phyloP scores from a whole-genome alignment of 2,329 filamentous ascomycete species.

The Fusarium circinatum region DNA sequence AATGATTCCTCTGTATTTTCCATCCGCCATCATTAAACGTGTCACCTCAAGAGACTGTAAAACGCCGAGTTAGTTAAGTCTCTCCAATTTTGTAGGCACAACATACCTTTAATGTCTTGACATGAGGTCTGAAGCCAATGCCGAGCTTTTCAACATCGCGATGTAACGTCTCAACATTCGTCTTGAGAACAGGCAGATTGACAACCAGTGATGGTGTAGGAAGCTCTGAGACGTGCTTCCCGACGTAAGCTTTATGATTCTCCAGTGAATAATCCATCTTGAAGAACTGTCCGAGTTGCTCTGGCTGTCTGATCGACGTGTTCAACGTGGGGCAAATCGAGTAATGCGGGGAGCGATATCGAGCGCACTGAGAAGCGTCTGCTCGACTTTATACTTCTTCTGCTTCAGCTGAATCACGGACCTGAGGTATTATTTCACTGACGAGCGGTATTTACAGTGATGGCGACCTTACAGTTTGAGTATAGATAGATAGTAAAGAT shows the following conservation, averaged over 20 bases:
- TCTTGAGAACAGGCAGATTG: slow-evolving; percentile 51
- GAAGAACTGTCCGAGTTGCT: background rate
- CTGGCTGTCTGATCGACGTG: background rate
- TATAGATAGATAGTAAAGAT: background rate
- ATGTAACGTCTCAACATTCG: slow-evolving; percentile 50
- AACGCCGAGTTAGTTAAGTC: background rate
- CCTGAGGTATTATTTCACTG: background rate
- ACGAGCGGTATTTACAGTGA: background rate
- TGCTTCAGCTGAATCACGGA: background rate
- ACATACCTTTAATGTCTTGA: slow-evolving; percentile 57
- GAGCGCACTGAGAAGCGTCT: background rate
- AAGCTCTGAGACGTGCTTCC: slow-evolving; percentile 47
- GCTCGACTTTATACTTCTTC: background rate
- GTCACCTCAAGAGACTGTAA: slow-evolving; percentile 50
- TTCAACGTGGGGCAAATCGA: background rate
- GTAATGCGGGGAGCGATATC: background rate
- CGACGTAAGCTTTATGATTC: slow-evolving; percentile 50
- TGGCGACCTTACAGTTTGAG: background rate
- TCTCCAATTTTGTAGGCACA: fast-evolving
- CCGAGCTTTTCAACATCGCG: slow-evolving; percentile 52
- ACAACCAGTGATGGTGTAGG: slow-evolving; percentile 54
- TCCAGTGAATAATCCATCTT: slow-evolving; percentile 43
- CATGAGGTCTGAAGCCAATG: slow-evolving; percentile 54
- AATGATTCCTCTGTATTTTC: slow-evolving; percentile 51
- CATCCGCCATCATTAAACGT: slow-evolving; percentile 53